phyloP scores from a whole-genome alignment of 2,329 filamentous ascomycete species.

The Basipetospora chlamydospora region DNA sequence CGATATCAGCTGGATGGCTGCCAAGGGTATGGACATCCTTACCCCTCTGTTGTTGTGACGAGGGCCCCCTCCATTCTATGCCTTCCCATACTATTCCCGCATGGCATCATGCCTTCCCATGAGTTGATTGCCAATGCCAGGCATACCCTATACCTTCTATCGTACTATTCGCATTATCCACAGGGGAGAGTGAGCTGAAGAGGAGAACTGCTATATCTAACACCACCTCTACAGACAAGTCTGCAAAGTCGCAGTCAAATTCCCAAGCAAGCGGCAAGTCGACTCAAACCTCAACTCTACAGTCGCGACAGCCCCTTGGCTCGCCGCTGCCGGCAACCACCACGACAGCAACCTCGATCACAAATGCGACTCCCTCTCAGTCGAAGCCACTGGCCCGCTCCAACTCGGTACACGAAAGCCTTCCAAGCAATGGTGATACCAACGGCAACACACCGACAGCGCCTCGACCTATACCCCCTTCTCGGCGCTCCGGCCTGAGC shows the following conservation, averaged over 20 bases:
- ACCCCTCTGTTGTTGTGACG: not conserved
- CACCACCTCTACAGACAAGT: slow-evolving; percentile 1
- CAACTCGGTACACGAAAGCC: not conserved
- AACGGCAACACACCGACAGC: not conserved
- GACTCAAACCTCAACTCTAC: not conserved
- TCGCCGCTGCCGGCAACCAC: slow-evolving; percentile 1
- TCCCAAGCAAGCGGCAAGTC: too few relatives aligned
- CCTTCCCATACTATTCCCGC: too few relatives aligned
- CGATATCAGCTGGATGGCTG: slow-evolving; percentile 79
- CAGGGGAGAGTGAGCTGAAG: too few relatives aligned
- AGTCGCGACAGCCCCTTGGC: slow-evolving; percentile 3
- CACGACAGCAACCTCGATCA: slow-evolving; percentile 2
- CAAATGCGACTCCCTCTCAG: not conserved
- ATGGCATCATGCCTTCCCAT: too few relatives aligned
- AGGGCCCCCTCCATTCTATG: too few relatives aligned
- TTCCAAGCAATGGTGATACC: not conserved
- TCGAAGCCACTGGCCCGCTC: not conserved
- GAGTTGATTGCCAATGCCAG: too few relatives aligned
- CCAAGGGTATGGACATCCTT: slow-evolving; percentile 50
- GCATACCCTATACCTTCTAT: too few relatives aligned
- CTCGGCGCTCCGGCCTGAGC: not conserved
- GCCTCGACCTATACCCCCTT: slow-evolving; percentile 1
- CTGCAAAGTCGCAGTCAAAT: too few relatives aligned
- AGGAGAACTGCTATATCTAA: not conserved
- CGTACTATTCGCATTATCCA: too few relatives aligned